These are phyloP conservation scores for Eucommia ulmoides DNA, from an alignment of 257 asterid species.

Conservation along the genomic window DNA sequence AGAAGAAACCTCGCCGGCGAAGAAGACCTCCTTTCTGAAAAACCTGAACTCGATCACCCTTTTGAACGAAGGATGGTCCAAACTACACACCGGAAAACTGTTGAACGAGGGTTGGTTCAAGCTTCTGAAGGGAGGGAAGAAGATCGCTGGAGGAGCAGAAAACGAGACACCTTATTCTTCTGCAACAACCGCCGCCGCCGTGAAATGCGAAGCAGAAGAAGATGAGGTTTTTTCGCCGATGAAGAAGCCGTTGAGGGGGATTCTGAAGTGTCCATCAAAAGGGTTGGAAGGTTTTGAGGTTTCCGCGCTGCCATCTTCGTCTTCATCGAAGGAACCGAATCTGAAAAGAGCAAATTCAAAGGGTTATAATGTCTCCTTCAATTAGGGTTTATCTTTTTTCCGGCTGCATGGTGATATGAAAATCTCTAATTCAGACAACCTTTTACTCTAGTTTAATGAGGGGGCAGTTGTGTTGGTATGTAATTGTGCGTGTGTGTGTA, in stretches of 20 bases:
- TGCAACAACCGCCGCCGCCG: no score
- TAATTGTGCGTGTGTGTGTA: no score
- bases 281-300: slow-evolving; percentile 12
- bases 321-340: slow-evolving; percentile 9
- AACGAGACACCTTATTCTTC: neutral
- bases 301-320: no score
- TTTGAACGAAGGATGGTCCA: slow-evolving; percentile 55
- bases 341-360: slow-evolving; percentile 60
- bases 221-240: slow-evolving; percentile 5
- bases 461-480: no score
- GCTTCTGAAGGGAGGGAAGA: neutral
- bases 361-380: slow-evolving; percentile 58
- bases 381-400: no score
- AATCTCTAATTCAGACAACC: no score
- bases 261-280: slow-evolving; percentile 39
- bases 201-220: slow-evolving; percentile 7
- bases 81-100: slow-evolving; percentile 32
- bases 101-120: slow-evolving; percentile 61
- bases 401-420: no score
- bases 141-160: neutral
- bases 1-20: slow-evolving; percentile 13
- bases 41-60: slow-evolving; percentile 40
- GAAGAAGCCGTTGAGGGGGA: slow-evolving; percentile 43
- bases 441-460: no score
- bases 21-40: slow-evolving; percentile 41